These are phyloP conservation scores for Teratosphaeria gauchensis DNA, from an alignment of 2,329 filamentous ascomycete genomes.

Conservation along the genomic window DNA sequence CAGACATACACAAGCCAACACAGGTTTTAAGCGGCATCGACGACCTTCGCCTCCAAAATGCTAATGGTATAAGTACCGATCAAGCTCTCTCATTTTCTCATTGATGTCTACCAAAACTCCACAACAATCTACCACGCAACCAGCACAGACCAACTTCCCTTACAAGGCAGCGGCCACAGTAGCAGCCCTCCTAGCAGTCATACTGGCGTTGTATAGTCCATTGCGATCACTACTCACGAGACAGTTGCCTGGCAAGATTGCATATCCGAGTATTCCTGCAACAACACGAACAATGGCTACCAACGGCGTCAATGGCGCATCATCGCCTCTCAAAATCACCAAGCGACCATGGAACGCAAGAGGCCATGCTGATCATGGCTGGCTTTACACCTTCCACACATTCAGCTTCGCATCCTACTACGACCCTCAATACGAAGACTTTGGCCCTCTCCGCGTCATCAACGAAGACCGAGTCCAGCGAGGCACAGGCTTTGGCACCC, in stretches of 20 bases:
- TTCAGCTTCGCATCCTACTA: conserved; percentile 71
- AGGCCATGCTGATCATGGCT: conserved; percentile 73
- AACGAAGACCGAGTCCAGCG: conserved; percentile 78
- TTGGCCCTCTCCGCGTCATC: conserved; percentile 70
- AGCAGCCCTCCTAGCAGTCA: conserved; percentile 31
- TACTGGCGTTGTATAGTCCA: conserved; percentile 36
- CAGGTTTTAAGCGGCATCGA: too few relatives aligned
- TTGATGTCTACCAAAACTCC: conserved; percentile 16
- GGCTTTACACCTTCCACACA: conserved; percentile 79
- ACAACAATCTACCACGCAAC: not conserved
- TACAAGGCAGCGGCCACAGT: conserved; percentile 21
- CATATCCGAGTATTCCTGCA: conserved; percentile 6
- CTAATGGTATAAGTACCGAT: not conserved
- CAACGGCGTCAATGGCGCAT: conserved; percentile 15
- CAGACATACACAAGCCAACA: not conserved
- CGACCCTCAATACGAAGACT: conserved; percentile 57
- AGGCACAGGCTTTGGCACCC: conserved; percentile 70
- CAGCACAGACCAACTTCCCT: conserved; percentile 5
- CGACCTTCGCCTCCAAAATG: not conserved
- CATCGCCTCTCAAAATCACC: conserved; percentile 49
- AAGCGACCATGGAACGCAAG: conserved; percentile 62
- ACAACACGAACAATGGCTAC: conserved; percentile 32
- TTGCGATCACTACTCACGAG: conserved; percentile 29
- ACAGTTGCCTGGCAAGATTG: conserved; percentile 20
- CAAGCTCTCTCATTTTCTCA: conserved; percentile 8